Conservation (phyloP, 2,329 filamentous ascomycete species). For the Exophiala sp. region DNA sequence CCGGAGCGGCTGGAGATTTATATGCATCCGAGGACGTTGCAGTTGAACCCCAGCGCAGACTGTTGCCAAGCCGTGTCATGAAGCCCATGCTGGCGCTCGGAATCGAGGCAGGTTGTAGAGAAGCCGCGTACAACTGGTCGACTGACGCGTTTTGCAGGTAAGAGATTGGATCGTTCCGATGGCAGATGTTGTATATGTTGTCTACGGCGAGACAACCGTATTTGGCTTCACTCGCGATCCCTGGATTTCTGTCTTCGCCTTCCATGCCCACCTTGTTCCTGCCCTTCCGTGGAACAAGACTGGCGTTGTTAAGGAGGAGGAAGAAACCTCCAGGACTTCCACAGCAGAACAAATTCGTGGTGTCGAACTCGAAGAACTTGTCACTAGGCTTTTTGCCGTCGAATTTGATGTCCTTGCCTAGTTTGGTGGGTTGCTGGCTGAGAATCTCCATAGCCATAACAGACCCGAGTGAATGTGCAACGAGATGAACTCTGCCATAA, state of each 20-base stretch:
- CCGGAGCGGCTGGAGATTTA: slow-evolving; percentile 55
- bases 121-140: slow-evolving; percentile 72
- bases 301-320: slow-evolving; percentile 69
- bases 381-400: slow-evolving; percentile 39
- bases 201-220: slow-evolving; percentile 93
- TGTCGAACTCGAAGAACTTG: slow-evolving; percentile 83
- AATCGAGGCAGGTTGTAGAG: slow-evolving; percentile 73
- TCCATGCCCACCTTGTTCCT: slow-evolving; percentile 73
- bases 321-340: slow-evolving; percentile 94
- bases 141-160: slow-evolving; percentile 90
- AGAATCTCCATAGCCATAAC: slow-evolving; percentile 92
- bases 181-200: slow-evolving; percentile 93
- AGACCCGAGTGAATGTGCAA: slow-evolving; percentile 90
- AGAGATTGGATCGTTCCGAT: slow-evolving; percentile 74
- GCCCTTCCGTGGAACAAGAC: slow-evolving; percentile 71
- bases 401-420: slow-evolving; percentile 50
- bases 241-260: slow-evolving; percentile 55
- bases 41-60: slow-evolving; percentile 57
- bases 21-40: slow-evolving; percentile 44
- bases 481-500: slow-evolving; percentile 80
- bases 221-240: slow-evolving; percentile 70
- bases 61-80: slow-evolving; percentile 61
- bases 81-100: slow-evolving; percentile 68
- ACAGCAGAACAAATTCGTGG: slow-evolving; percentile 80
- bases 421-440: slow-evolving; percentile 76